A percentile compares a stretch with the other conserved stretches of the same genome.
Evolutionary conservation across 805 yeast species (phyloP).

Genomic region (Candida krabiensis): DNA sequence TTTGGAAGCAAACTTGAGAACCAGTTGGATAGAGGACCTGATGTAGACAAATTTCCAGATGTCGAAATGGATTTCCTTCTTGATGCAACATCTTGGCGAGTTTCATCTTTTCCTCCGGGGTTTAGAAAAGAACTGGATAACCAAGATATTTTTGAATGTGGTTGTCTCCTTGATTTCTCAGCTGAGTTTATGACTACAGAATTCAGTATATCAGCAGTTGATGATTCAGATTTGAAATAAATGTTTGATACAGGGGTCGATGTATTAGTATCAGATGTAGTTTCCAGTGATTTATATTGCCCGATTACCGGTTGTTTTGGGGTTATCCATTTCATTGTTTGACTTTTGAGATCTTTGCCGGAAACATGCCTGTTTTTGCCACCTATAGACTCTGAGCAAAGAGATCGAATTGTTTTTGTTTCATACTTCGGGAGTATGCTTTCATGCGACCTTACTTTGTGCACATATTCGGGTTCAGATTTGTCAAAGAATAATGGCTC

Average conservation of each 20-base stretch:
- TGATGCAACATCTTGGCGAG: not conserved
- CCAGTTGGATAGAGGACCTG: slow-evolving; percentile 19
- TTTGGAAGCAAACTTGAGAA: slow-evolving; percentile 30
- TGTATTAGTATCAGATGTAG: not conserved
- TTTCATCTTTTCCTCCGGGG: not conserved
- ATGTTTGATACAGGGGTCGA: not conserved
- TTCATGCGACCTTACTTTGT: slow-evolving; percentile 28
- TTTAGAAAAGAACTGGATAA: slow-evolving; percentile 7
- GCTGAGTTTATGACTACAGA: slow-evolving; percentile 9
- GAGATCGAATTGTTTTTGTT: not conserved
- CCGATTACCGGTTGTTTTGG: slow-evolving; percentile 26
- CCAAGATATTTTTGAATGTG: slow-evolving; percentile 8
- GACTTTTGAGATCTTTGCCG: slow-evolving; percentile 24
- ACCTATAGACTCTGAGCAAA: not conserved
- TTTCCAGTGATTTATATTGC: slow-evolving; percentile 1
- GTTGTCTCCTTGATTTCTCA: not conserved
- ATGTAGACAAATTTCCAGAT: not conserved
- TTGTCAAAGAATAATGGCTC: slow-evolving; percentile 19
- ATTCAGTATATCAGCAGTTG: slow-evolving; percentile 13
- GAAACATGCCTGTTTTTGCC: not conserved
- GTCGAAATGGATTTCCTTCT: not conserved
- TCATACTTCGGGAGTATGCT: slow-evolving; percentile 25
- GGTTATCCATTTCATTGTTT: slow-evolving; percentile 33
- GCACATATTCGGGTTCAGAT: slow-evolving; percentile 11
- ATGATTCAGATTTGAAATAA: slow-evolving; percentile 5